Conservation (phyloP, 2,329 filamentous ascomycete genomes). For the Penicillium sclerotiorum region DNA sequence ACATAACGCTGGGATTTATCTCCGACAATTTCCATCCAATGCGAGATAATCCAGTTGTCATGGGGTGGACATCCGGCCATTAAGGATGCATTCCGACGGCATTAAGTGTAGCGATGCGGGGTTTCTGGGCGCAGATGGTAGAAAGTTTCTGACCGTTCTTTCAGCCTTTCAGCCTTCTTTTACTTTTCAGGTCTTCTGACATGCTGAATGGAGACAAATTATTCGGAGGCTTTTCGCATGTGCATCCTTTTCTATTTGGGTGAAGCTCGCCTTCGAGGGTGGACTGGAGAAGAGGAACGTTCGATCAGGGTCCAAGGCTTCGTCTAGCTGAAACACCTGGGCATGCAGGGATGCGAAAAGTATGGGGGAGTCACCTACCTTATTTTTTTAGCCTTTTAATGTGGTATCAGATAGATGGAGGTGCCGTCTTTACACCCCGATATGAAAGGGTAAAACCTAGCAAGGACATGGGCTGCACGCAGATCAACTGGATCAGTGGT, state of each 20-base stretch:
- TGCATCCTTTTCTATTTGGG: too few relatives aligned
- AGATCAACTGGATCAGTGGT: too few relatives aligned
- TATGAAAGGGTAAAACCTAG: too few relatives aligned
- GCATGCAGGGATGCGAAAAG: neutral
- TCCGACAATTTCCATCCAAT: constrained; percentile 26
- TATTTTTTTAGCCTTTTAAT: too few relatives aligned
- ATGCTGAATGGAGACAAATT: too few relatives aligned
- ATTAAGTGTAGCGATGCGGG: constrained; percentile 18
- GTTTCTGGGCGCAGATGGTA: constrained; percentile 9
- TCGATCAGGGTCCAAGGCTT: constrained; percentile 7
- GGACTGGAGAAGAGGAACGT: neutral
- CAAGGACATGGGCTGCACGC: too few relatives aligned
- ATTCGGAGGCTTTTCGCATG: too few relatives aligned
- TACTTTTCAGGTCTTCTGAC: neutral
- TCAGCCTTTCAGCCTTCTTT: neutral
- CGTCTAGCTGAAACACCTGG: constrained; percentile 4
- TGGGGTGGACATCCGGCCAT: constrained; percentile 17
- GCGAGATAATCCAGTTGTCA: constrained; percentile 9
- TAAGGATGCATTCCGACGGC: constrained; percentile 11
- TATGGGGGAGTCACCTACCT: too few relatives aligned
- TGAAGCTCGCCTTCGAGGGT: neutral
- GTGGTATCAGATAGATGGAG: too few relatives aligned
- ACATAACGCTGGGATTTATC: constrained; percentile 5
- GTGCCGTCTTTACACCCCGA: too few relatives aligned
- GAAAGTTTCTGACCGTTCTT: constrained; percentile 5